These are phyloP conservation scores for Verticillium longisporum DNA, from an alignment of 2,329 filamentous ascomycete species.

Conservation along the genomic window DNA sequence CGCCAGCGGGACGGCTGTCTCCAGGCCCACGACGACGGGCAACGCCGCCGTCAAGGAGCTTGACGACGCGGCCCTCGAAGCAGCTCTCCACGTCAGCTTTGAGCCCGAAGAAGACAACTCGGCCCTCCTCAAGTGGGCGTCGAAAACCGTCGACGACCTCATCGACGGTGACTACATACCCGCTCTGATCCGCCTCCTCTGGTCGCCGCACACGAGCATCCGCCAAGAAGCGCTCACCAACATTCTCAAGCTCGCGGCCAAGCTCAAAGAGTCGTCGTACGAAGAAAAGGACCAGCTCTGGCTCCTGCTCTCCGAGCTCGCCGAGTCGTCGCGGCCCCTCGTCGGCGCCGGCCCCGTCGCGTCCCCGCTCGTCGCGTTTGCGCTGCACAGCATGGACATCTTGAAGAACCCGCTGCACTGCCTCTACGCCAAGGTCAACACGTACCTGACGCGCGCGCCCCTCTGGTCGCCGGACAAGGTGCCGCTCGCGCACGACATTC, in stretches of 20 bases:
- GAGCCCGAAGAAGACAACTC: constrained; percentile 41
- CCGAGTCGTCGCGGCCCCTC: constrained; percentile 60
- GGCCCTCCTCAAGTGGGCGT: constrained; percentile 58
- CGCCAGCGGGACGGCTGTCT: background rate
- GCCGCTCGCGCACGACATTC: constrained; percentile 58
- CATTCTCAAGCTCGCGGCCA: constrained; percentile 57
- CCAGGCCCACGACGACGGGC: background rate
- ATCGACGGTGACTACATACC: constrained; percentile 70
- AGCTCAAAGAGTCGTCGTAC: constrained; percentile 61
- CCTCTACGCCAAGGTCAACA: constrained; percentile 81
- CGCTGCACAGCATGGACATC: constrained; percentile 61
- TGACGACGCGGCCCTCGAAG: constrained; percentile 38
- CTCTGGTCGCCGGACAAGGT: constrained; percentile 69
- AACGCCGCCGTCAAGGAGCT: constrained; percentile 13
- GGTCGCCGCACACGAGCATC: constrained; percentile 67
- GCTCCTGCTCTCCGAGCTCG: constrained; percentile 71
- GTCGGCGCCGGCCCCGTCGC: constrained; percentile 57
- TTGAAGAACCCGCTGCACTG: constrained; percentile 71
- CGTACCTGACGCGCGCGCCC: constrained; percentile 72
- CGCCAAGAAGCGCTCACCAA: constrained; percentile 70
- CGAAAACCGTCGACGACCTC: constrained; percentile 71
- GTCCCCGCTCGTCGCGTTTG: constrained; percentile 70
- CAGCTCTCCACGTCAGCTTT: constrained; percentile 43
- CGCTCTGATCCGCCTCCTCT: constrained; percentile 67
- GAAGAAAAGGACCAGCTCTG: constrained; percentile 72